Percentiles rank a stretch among this genome's conserved stretches.
Evolutionary conservation across 192 early-diverging fungal species (phyloP).

Genomic region (Thoreauomyces humboldtii): DNA sequence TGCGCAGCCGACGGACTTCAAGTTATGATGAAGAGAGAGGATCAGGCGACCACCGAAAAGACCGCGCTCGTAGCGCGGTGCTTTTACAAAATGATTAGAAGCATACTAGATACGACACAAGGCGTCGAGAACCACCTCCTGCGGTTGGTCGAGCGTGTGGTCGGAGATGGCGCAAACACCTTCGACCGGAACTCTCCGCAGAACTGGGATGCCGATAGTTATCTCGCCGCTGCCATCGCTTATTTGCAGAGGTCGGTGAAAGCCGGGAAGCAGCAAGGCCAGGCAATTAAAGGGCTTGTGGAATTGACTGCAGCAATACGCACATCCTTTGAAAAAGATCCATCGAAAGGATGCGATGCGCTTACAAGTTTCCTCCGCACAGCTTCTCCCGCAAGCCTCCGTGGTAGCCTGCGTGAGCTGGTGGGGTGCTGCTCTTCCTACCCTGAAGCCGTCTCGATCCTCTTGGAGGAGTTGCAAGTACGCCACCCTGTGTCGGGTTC

Average conservation of each 20-base stretch:
- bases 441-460: too few species aligned
- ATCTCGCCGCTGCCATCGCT: background rate
- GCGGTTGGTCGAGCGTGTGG: conserved; percentile 8
- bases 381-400: background rate
- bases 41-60: background rate
- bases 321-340: too few species aligned
- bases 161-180: background rate
- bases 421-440: background rate
- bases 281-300: too few species aligned
- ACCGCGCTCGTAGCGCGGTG: conserved; percentile 9
- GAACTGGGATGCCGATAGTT: background rate
- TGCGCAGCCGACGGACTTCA: conserved; percentile 33
- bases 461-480: background rate
- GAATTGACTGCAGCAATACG: too few species aligned
- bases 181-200: background rate
- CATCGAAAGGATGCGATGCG: too few species aligned
- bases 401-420: background rate
- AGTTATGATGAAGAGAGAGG: conserved; percentile 19
- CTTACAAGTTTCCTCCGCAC: background rate
- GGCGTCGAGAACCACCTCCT: conserved; percentile 15
- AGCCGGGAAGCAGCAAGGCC: too few species aligned
- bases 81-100: conserved; percentile 23
- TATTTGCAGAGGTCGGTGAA: too few species aligned
- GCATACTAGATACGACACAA: conserved; percentile 24
- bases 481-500: conserved; percentile 4